Evolutionary conservation across 2,329 filamentous ascomycete genomes (phyloP).

Genomic region (Nemania abortiva): DNA sequence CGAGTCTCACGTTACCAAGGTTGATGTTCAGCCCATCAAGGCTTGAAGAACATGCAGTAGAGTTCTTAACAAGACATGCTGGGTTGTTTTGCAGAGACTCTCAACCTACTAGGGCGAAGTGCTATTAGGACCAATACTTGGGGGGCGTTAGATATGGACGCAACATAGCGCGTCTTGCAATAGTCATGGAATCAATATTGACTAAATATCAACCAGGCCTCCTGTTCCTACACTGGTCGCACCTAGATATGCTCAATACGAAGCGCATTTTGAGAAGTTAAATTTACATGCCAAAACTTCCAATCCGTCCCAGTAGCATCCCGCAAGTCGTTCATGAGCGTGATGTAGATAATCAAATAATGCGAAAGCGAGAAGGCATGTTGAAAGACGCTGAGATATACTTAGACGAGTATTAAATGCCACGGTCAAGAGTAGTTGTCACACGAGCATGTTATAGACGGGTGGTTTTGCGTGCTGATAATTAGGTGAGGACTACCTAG

Average conservation of each 20-base stretch:
- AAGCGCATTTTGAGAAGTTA: slow-evolving; percentile 20
- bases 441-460: slow-evolving; percentile 1
- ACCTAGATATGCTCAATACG: slow-evolving; percentile 35
- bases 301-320: not conserved
- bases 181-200: slow-evolving; percentile 30
- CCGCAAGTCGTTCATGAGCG: not conserved
- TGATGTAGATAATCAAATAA: slow-evolving; percentile 7
- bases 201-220: slow-evolving; percentile 21
- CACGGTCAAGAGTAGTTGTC: not conserved
- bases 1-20: slow-evolving; percentile 91
- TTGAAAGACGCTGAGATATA: not conserved
- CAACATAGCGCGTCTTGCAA: slow-evolving; percentile 35
- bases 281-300: not conserved
- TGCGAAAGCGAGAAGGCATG: not conserved
- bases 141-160: slow-evolving; percentile 33
- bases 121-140: slow-evolving; percentile 19
- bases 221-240: slow-evolving; percentile 20
- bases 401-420: not conserved
- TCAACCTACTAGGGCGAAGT: slow-evolving; percentile 19
- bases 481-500: not conserved
- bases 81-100: slow-evolving; percentile 20
- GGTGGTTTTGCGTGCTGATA: not conserved
- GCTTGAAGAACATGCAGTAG: slow-evolving; percentile 4
- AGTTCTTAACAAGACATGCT: slow-evolving; percentile 25
- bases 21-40: slow-evolving; percentile 67